Evolutionary conservation across 1,284 basidiomycete genomes (phyloP), one percentile per base, ranked within the genome.

Genomic region (Leccinum subrobustum): DNA sequence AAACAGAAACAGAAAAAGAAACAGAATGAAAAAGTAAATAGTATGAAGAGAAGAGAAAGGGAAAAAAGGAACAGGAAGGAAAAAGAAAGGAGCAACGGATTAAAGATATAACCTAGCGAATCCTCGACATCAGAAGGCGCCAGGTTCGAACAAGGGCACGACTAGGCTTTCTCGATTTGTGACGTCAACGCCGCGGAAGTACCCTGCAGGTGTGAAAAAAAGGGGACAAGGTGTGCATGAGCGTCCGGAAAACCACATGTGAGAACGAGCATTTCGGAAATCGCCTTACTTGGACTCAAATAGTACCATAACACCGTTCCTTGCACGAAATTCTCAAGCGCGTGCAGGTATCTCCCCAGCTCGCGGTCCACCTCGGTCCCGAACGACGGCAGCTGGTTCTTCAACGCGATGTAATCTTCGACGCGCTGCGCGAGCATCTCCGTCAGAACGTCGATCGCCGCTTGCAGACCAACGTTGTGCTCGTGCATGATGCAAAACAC

Each of bases 281-380:
- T 44, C 1, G 52, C 65, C 67, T 65, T 64, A 78, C 77, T 69
- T 33, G 77, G 75, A 61, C 76, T 77, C 7, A 75, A 68, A 53
- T 80, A 81, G 59, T 79, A 80, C 81, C 81, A 83, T 42, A 80
- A 65, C 6, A 81, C 74, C 4, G 78, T 80, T 16, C 81, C 81
- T 61, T 82, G 81, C 2, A 78, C 77, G 65, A 79, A 82, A 60
- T 80, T 73, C 64, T 82, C 81, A 11, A 82, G 66, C 2, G 76
- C 78, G 39, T 67, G 66, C 59, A 77, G 63, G 67, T 81, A 81
- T 11, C 66, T 68, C 6, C 67, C 73, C 39, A 81, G 67, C 51
- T 77, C 77, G 6, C 63, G 64, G 58, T 81, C 81, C 39, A 79
- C 73, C 1, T 77, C 70, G 7, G 70, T 57, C 1, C 80, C 80